phyloP scores from a whole-genome alignment of 2,329 filamentous ascomycete species.

The Aspergillus fischeri region DNA sequence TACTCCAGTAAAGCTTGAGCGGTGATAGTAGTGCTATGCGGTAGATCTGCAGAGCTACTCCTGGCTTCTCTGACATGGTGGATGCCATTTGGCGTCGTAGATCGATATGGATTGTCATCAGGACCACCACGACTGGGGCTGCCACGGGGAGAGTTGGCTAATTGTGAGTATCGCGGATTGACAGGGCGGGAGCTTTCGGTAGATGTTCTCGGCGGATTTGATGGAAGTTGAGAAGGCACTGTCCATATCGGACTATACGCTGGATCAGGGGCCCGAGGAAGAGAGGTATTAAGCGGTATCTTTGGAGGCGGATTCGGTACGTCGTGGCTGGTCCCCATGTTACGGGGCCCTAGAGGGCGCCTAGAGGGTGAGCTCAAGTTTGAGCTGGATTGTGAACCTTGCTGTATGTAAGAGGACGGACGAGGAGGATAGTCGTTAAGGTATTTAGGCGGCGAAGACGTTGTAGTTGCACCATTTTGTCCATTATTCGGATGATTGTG shows the following conservation, averaged over 20 bases:
- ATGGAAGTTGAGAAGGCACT: slow-evolving; percentile 34
- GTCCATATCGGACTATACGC: slow-evolving; percentile 45
- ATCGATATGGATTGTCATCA: slow-evolving; percentile 43
- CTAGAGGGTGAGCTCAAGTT: slow-evolving; percentile 20
- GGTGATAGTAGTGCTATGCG: slow-evolving; percentile 59
- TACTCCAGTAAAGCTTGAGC: slow-evolving; percentile 68
- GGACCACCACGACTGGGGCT: slow-evolving; percentile 31
- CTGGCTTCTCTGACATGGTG: slow-evolving; percentile 34
- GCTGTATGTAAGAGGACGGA: slow-evolving; percentile 19
- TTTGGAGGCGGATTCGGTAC: slow-evolving; percentile 41
- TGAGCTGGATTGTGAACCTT: slow-evolving; percentile 14
- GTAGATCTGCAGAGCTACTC: slow-evolving; percentile 47
- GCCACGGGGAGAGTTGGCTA: slow-evolving; percentile 28
- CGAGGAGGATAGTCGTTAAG: slow-evolving; percentile 20
- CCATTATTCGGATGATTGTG: slow-evolving; percentile 6
- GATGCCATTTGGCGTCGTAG: slow-evolving; percentile 41
- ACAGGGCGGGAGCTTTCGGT: slow-evolving; percentile 38
- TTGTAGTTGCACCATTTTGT: slow-evolving; percentile 8
- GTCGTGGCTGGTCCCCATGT: slow-evolving; percentile 35
- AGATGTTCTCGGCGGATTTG: slow-evolving; percentile 38
- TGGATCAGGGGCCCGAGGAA: slow-evolving; percentile 47
- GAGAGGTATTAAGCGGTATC: slow-evolving; percentile 37
- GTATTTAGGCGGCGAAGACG: slow-evolving; percentile 11
- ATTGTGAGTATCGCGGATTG: slow-evolving; percentile 34
- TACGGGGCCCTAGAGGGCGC: slow-evolving; percentile 40